Percentiles rank a stretch among this genome's conserved stretches.
These are phyloP conservation scores for Pseudonitzschia delicatissima DNA, from an alignment of 108 stramenopile species.

Conservation along the genomic window DNA sequence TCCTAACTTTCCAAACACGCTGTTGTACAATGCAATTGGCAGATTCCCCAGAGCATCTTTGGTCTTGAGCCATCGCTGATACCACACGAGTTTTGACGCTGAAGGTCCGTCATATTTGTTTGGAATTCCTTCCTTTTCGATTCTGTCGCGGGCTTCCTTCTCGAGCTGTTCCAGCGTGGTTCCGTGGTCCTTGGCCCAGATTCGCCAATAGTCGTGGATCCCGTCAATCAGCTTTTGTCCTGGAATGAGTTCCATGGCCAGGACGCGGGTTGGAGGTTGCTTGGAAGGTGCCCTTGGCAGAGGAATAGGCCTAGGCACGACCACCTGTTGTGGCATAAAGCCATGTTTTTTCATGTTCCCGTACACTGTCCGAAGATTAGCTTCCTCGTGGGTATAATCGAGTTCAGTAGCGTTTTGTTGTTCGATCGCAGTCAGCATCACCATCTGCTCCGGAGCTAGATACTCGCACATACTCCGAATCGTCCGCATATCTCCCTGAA, in stretches of 20 bases:
- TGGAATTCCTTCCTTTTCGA: slow-evolving; percentile 40
- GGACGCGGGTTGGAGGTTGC: slow-evolving; percentile 47
- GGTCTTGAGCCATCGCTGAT: slow-evolving; percentile 13
- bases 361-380: slow-evolving; percentile 59
- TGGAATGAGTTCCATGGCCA: slow-evolving; percentile 83
- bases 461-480: slow-evolving; percentile 60
- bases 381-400: slow-evolving; percentile 72
- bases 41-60: slow-evolving; percentile 11
- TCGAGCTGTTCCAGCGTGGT: slow-evolving; percentile 37
- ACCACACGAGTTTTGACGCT: slow-evolving; percentile 18
- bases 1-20: no score
- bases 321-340: slow-evolving; percentile 48
- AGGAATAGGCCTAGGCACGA: slow-evolving; percentile 53
- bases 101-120: slow-evolving; percentile 38
- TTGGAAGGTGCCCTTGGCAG: slow-evolving; percentile 60
- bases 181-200: slow-evolving; percentile 28
- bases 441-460: slow-evolving; percentile 60
- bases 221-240: slow-evolving; percentile 63
- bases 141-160: slow-evolving; percentile 16
- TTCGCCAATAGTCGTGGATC: slow-evolving; percentile 16
- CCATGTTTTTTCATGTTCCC: slow-evolving; percentile 52
- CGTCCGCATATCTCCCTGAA: slow-evolving; percentile 72
- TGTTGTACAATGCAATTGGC: neutral
- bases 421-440: slow-evolving; percentile 48
- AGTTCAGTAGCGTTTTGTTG: slow-evolving; percentile 57